phyloP scores from a whole-genome alignment of 768 basidiomycete species.

The Wakefieldia striispora region DNA sequence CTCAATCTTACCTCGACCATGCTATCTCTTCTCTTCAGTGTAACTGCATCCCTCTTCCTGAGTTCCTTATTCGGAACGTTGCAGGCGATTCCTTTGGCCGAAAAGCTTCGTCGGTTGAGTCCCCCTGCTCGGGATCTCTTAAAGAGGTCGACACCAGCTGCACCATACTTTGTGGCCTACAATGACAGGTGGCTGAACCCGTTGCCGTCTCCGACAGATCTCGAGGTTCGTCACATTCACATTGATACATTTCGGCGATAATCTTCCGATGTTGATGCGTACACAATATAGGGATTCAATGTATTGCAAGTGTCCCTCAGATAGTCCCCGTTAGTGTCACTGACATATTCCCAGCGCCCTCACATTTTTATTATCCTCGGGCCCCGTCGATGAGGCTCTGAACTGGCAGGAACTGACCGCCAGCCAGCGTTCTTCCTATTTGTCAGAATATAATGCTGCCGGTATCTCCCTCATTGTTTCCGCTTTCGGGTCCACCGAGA shows the following conservation, averaged over 20 bases:
- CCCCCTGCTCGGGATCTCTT: constrained; percentile 19
- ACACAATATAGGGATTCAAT: constrained; percentile 28
- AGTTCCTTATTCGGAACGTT: constrained; percentile 9
- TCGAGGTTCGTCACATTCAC: constrained; percentile 35
- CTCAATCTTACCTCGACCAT: constrained; percentile 5
- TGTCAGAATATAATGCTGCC: constrained; percentile 48
- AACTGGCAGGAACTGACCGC: constrained; percentile 42
- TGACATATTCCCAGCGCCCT: constrained; percentile 28
- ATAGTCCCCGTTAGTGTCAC: not conserved
- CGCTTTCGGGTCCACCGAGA: constrained; percentile 44
- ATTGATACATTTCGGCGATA: not conserved
- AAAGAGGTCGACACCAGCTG: constrained; percentile 32
- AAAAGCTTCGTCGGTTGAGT: constrained; percentile 24
- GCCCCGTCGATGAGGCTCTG: constrained; percentile 44
- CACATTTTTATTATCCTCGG: constrained; percentile 41
- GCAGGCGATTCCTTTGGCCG: constrained; percentile 17
- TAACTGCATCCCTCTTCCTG: constrained; percentile 3
- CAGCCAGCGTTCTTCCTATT: constrained; percentile 37
- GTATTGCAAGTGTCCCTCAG: constrained; percentile 27
- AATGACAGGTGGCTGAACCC: constrained; percentile 43
- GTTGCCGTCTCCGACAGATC: constrained; percentile 40
- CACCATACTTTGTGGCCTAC: constrained; percentile 49
- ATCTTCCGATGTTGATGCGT: not conserved
- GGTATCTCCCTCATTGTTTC: constrained; percentile 60
- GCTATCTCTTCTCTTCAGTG: constrained; percentile 7